These are phyloP conservation scores for Tricholomella constricta DNA, from an alignment of 768 basidiomycete species.

Conservation along the genomic window DNA sequence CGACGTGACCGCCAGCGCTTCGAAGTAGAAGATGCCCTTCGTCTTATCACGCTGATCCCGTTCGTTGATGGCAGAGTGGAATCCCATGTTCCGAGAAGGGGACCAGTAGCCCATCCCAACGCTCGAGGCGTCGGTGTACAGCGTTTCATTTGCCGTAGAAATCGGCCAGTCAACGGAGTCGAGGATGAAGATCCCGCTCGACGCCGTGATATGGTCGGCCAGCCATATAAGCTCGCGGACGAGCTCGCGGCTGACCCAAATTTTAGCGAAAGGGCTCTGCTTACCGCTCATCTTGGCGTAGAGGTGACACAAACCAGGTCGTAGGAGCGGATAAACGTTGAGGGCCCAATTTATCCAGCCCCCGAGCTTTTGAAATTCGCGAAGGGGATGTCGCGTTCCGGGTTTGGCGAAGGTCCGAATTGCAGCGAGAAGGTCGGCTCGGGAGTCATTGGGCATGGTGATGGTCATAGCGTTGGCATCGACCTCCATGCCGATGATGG, in stretches of 20 bases:
- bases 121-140: conserved; percentile 27
- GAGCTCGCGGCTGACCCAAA: conserved; percentile 33
- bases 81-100: conserved; percentile 6
- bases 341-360: conserved; percentile 45
- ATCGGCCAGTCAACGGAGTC: conserved; percentile 18
- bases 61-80: conserved; percentile 5
- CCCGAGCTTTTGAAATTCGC: conserved; percentile 20
- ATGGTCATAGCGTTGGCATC: conserved; percentile 34
- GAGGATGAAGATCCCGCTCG: conserved; percentile 24
- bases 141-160: too few relatives aligned
- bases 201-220: conserved; percentile 18
- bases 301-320: conserved; percentile 26
- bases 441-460: conserved; percentile 13
- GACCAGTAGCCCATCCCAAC: conserved; percentile 26
- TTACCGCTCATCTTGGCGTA: conserved; percentile 31
- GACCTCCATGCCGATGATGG: conserved; percentile 41
- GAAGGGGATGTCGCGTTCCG: background rate
- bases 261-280: conserved; percentile 13
- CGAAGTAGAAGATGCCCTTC: conserved; percentile 25
- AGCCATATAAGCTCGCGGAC: too few relatives aligned
- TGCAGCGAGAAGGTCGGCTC: conserved; percentile 11
- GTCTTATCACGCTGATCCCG: background rate
- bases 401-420: conserved; percentile 6
- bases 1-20: conserved; percentile 24
- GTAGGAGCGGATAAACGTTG: conserved; percentile 29